A percentile compares a stretch with the other conserved stretches of the same genome.
phyloP scores from a whole-genome alignment of 2,329 filamentous ascomycete species.

The Septoria linicola region DNA sequence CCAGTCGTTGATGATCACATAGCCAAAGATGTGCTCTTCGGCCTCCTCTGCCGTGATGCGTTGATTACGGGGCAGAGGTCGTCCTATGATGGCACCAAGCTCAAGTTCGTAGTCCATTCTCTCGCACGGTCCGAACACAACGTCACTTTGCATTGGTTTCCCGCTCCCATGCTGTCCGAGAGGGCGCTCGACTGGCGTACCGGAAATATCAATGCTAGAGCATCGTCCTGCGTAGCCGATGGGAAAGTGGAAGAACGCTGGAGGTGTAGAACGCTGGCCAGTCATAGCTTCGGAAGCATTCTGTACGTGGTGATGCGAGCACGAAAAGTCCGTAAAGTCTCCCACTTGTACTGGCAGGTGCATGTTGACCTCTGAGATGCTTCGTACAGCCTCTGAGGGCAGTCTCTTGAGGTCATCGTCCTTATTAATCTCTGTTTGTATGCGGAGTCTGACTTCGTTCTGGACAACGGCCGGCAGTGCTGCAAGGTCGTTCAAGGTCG shows the following conservation, averaged over 20 bases:
- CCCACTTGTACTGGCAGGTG: conserved; percentile 56
- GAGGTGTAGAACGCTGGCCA: conserved; percentile 43
- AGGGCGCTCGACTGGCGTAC: conserved; percentile 51
- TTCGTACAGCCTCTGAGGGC: conserved; percentile 32
- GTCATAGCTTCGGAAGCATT: conserved; percentile 50
- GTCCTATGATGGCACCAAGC: conserved; percentile 46
- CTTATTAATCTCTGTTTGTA: conserved; percentile 39
- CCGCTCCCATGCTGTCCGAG: conserved; percentile 44
- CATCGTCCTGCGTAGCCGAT: conserved; percentile 57
- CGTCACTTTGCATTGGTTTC: conserved; percentile 49
- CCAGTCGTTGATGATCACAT: conserved; percentile 63
- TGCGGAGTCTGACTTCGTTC: conserved; percentile 39
- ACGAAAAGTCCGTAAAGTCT: conserved; percentile 60
- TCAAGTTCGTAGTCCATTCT: conserved; percentile 53
- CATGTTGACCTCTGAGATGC: conserved; percentile 47
- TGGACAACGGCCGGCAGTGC: conserved; percentile 41
- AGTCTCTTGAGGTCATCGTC: conserved; percentile 28
- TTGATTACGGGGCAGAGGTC: conserved; percentile 40
- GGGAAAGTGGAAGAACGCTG: conserved; percentile 51
- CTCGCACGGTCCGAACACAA: conserved; percentile 46
- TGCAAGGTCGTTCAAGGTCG: conserved; percentile 52
- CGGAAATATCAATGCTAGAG: conserved; percentile 53
- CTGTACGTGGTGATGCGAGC: conserved; percentile 52
- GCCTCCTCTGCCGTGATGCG: conserved; percentile 42
- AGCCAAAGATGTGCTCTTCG: conserved; percentile 59